Conservation (phyloP, 2,329 filamentous ascomycete genomes). For the Cladosporium austrohemisphaericum region DNA sequence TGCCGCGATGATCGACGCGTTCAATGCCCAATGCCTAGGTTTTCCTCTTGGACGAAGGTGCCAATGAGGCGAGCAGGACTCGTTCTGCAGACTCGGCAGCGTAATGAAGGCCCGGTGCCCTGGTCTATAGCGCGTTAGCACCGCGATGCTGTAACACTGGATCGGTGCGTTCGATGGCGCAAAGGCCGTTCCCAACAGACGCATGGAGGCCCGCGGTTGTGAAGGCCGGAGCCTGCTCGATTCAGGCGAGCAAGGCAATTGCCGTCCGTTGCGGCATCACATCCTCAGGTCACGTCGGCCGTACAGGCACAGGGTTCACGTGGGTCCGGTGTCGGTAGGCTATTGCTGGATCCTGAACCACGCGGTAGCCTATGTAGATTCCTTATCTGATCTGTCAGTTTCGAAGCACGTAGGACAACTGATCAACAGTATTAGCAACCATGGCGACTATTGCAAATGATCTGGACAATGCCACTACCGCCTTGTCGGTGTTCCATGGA, state of each 20-base stretch:
- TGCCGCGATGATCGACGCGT: not conserved
- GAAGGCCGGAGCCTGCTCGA: not conserved
- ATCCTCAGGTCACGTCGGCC: not conserved
- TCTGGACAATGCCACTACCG: slow-evolving; percentile 13
- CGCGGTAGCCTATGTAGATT: not conserved
- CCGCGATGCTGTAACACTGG: not conserved
- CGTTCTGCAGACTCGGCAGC: no score
- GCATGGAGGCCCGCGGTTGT: not conserved
- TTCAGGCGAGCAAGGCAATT: slow-evolving; percentile 1
- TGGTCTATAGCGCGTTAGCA: slow-evolving; percentile 1
- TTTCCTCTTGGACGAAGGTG: no score
- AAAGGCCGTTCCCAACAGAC: slow-evolving; percentile 7
- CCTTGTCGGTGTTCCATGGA: slow-evolving; percentile 61
- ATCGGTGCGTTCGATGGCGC: not conserved
- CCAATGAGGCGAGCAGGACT: no score
- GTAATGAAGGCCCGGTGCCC: not conserved
- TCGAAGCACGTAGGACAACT: not conserved
- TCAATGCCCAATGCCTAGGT: no score
- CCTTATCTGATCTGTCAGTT: slow-evolving; percentile 13
- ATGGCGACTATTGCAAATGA: slow-evolving; percentile 18
- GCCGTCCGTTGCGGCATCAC: slow-evolving; percentile 3
- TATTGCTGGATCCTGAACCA: not conserved
- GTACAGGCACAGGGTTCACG: not conserved
- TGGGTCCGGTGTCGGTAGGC: slow-evolving; percentile 10
- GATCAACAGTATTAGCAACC: slow-evolving; percentile 14